phyloP scores from a whole-genome alignment of 176 grass and related monocot species.

The Bothriochloa decipiens region DNA sequence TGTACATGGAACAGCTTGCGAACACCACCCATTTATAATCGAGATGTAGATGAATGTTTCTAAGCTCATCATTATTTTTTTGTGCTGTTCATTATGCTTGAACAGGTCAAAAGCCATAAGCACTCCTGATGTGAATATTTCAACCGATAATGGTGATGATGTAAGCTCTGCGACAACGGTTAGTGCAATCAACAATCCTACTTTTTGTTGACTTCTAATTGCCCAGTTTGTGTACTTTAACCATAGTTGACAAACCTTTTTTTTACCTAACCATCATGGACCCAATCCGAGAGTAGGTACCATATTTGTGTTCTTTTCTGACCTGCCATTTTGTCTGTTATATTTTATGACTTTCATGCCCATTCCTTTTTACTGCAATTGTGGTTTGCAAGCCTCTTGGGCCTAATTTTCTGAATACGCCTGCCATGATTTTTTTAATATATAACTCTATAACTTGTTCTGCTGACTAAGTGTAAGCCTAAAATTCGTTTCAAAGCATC shows the following conservation, averaged over 20 bases:
- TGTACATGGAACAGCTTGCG: conserved; percentile 10
- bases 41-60: conserved; percentile 15
- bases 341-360: neutral
- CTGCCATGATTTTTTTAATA: neutral
- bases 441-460: neutral
- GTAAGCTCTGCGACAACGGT: conserved; percentile 37
- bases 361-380: conserved; percentile 11
- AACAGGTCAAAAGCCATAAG: conserved; percentile 56
- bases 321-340: conserved; percentile 12
- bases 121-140: conserved; percentile 53
- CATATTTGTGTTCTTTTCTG: neutral
- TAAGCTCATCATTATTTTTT: conserved; percentile 2
- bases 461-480: neutral
- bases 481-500: too few relatives aligned
- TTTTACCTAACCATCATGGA: neutral
- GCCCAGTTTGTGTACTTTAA: conserved; percentile 19
- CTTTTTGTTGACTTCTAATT: neutral
- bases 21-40: neutral
- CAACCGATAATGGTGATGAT: conserved; percentile 31
- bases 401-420: neutral
- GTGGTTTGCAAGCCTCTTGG: neutral
- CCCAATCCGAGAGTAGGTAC: neutral
- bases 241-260: conserved; percentile 4
- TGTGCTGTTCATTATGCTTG: conserved; percentile 25
- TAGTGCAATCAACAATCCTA: conserved; percentile 34